Percentiles rank a stretch among this genome's conserved stretches.
These are phyloP conservation scores for Rosa persica DNA, from an alignment of 306 rosid genomes.

Conservation along the genomic window DNA sequence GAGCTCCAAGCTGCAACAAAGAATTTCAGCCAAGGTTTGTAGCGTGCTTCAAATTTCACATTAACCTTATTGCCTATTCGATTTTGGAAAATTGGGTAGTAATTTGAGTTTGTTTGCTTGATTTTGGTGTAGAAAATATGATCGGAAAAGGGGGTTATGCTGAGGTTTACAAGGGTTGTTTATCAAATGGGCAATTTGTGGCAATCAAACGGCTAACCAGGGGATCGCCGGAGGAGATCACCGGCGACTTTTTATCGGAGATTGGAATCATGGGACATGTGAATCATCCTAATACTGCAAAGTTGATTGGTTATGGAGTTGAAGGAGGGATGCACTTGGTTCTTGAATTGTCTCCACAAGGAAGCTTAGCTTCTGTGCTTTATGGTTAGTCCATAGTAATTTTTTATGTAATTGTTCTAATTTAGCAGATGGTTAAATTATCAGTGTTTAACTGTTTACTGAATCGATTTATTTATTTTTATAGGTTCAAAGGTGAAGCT, in stretches of 20 bases:
- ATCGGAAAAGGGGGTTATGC: constrained; percentile 99
- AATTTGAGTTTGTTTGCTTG: constrained; percentile 13
- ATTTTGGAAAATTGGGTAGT: background rate
- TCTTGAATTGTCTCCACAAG: constrained; percentile 78
- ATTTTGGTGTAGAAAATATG: constrained; percentile 64
- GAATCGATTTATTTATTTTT: background rate
- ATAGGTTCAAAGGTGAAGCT: constrained; percentile 74
- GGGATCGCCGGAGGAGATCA: constrained; percentile 77
- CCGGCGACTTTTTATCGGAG: constrained; percentile 75
- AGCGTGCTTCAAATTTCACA: background rate
- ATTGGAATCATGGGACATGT: constrained; percentile 94
- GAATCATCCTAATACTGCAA: constrained; percentile 81
- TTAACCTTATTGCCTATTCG: background rate
- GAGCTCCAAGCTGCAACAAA: constrained; percentile 76
- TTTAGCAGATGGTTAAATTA: background rate
- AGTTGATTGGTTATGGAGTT: constrained; percentile 86
- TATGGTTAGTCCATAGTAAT: constrained; percentile 45
- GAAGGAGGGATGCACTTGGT: constrained; percentile 95
- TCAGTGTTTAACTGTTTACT: background rate
- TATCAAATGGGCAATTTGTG: constrained; percentile 62
- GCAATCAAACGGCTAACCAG: constrained; percentile 74
- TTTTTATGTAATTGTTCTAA: constrained; percentile 2
- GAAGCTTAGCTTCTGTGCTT: constrained; percentile 86
- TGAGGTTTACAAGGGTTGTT: constrained; percentile 83
- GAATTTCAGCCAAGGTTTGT: constrained; percentile 66